Percentiles rank a stretch among this genome's conserved stretches.
Evolutionary conservation across 176 grass and related monocot species (phyloP).

Genomic region (Secale cereale): DNA sequence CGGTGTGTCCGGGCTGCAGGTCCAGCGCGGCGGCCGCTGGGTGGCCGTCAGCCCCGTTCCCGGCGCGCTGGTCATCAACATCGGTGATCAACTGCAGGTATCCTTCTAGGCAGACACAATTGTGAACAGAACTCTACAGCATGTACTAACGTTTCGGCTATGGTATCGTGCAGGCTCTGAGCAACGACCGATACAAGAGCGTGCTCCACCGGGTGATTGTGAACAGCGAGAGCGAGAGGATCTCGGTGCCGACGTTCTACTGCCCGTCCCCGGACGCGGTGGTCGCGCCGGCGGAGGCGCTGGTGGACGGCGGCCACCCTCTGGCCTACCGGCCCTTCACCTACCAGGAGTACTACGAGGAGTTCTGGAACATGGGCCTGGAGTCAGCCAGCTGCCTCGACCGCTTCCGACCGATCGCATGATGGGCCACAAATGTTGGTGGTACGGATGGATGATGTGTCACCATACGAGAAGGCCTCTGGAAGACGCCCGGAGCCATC

Average conservation of each 20-base stretch:
- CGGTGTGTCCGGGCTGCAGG: conserved; percentile 72
- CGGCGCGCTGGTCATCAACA: conserved; percentile 74
- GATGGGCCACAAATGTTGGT: neutral
- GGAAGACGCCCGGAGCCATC: neutral
- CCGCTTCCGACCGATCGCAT: conserved; percentile 35
- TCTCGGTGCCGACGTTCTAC: conserved; percentile 90
- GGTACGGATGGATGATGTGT: neutral
- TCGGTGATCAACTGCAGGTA: conserved; percentile 87
- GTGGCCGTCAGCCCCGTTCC: conserved; percentile 68
- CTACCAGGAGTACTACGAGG: conserved; percentile 64
- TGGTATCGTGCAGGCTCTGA: conserved; percentile 47
- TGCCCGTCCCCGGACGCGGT: conserved; percentile 55
- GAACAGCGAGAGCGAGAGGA: conserved; percentile 72
- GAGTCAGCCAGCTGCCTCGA: conserved; percentile 72
- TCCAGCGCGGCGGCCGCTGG: conserved; percentile 59
- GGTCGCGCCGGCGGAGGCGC: conserved; percentile 47
- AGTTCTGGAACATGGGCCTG: conserved; percentile 80
- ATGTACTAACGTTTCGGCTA: neutral
- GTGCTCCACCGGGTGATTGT: conserved; percentile 82
- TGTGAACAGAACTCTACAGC: too few relatives aligned
- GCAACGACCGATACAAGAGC: conserved; percentile 75
- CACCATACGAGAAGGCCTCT: too few relatives aligned
- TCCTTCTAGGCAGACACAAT: too few relatives aligned
- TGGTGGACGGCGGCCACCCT: conserved; percentile 47
- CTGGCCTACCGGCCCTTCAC: conserved; percentile 66